phyloP scores from a whole-genome alignment of 371 early-diverging fungal species.

The Dinochytrium kinnereticum region DNA sequence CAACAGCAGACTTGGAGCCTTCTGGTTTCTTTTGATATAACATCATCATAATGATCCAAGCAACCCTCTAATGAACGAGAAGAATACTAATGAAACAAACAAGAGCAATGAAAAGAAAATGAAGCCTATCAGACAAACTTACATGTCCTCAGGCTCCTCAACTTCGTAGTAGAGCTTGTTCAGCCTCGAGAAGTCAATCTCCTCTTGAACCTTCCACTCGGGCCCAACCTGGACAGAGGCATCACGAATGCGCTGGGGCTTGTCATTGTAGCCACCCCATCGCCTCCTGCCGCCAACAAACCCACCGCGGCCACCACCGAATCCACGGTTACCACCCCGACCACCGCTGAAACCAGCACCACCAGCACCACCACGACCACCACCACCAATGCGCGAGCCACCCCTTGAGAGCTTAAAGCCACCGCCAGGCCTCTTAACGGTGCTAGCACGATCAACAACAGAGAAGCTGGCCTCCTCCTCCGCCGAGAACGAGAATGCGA shows the following conservation, averaged over 20 bases:
- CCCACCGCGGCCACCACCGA: constrained; percentile 36
- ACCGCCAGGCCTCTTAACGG: constrained; percentile 57
- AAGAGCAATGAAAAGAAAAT: background rate
- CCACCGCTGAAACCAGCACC: constrained; percentile 46
- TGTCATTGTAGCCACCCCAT: constrained; percentile 48
- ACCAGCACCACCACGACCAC: constrained; percentile 43
- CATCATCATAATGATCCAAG: constrained; percentile 34
- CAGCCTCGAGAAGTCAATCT: constrained; percentile 90
- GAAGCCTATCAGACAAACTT: constrained; percentile 55
- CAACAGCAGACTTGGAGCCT: constrained; percentile 26
- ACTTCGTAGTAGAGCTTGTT: constrained; percentile 81
- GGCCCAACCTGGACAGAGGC: constrained; percentile 85
- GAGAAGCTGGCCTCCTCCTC: constrained; percentile 96
- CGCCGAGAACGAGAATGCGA: constrained; percentile 82
- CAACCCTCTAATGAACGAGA: background rate
- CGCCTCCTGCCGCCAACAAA: constrained; percentile 31
- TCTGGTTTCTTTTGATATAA: no score
- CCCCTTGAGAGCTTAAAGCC: constrained; percentile 52
- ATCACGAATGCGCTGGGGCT: constrained; percentile 68
- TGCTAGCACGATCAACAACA: constrained; percentile 87
- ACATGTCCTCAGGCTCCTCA: constrained; percentile 78
- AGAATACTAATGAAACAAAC: background rate
- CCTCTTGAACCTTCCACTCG: constrained; percentile 94
- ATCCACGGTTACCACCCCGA: constrained; percentile 48
- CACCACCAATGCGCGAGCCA: constrained; percentile 20